phyloP scores from a whole-genome alignment of 805 yeast genomes.

The Metschnikowia lunata region DNA sequence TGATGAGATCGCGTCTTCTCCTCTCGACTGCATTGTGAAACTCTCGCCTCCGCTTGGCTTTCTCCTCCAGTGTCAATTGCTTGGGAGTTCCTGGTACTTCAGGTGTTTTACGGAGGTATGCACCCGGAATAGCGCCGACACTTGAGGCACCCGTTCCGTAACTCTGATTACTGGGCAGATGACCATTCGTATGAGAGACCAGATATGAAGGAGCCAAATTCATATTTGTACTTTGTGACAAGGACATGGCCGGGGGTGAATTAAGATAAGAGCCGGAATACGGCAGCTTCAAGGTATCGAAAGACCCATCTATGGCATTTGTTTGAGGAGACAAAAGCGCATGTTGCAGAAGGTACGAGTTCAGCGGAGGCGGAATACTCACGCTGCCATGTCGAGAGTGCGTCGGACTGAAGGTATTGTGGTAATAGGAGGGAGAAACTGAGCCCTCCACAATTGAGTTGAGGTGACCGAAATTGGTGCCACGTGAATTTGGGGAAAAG shows the following conservation, averaged over 20 bases:
- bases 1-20: slow-evolving; percentile 84
- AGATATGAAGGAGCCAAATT: slow-evolving; percentile 5
- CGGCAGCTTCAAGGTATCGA: slow-evolving; percentile 36
- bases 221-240: slow-evolving; percentile 17
- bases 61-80: slow-evolving; percentile 58
- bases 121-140: slow-evolving; percentile 4
- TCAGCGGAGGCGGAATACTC: slow-evolving; percentile 25
- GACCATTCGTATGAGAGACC: slow-evolving; percentile 1
- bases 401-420: slow-evolving; percentile 29
- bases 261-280: slow-evolving; percentile 27
- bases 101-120: slow-evolving; percentile 4
- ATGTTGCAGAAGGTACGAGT: slow-evolving; percentile 35
- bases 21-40: slow-evolving; percentile 94
- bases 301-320: slow-evolving; percentile 25
- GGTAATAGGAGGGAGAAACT: slow-evolving; percentile 7
- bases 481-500: slow-evolving; percentile 35
- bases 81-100: slow-evolving; percentile 26
- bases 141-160: slow-evolving; percentile 6
- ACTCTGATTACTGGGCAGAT: slow-evolving; percentile 6
- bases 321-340: slow-evolving; percentile 31
- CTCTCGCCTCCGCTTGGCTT: slow-evolving; percentile 73
- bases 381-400: slow-evolving; percentile 29
- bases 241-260: slow-evolving; percentile 32
- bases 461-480: slow-evolving; percentile 23
- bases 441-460: slow-evolving; percentile 33